A percentile compares a stretch with the other conserved stretches of the same genome.
Conservation (phyloP, 2,329 filamentous ascomycete genomes). For the Paramyrothecium roridum region DNA sequence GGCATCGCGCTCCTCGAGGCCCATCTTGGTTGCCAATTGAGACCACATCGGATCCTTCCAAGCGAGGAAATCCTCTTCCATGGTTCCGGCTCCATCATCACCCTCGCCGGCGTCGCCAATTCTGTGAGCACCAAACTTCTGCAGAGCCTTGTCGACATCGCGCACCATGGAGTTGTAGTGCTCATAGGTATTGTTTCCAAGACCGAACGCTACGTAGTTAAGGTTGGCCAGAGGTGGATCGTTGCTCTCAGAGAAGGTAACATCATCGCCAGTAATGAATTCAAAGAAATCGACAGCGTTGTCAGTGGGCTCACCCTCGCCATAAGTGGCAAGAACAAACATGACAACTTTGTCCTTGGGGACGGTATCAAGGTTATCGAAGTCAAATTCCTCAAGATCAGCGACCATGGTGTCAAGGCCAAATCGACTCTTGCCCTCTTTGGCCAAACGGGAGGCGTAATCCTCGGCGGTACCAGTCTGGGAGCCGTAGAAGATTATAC, state of each 20-base stretch:
- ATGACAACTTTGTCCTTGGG: constrained; percentile 88
- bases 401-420: constrained; percentile 98
- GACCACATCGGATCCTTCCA: constrained; percentile 99
- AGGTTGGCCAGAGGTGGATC: constrained; percentile 77
- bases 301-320: constrained; percentile 96
- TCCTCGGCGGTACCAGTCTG: constrained; percentile 98
- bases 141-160: constrained; percentile 77
- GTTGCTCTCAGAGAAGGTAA: constrained; percentile 71
- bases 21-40: constrained; percentile 77
- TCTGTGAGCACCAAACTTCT: constrained; percentile 77
- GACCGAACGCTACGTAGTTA: constrained; percentile 91
- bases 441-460: constrained; percentile 92
- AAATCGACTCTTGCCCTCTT: constrained; percentile 95
- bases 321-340: constrained; percentile 96
- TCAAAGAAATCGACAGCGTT: constrained; percentile 99
- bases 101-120: constrained; percentile 91
- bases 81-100: constrained; percentile 95
- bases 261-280: constrained; percentile 81
- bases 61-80: constrained; percentile 98
- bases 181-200: constrained; percentile 99
- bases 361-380: constrained; percentile 85
- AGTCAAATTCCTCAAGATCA: constrained; percentile 97
- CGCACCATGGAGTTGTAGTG: constrained; percentile 99
- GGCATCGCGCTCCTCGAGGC: constrained; percentile 89
- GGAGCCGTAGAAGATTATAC: constrained; percentile 96